Percentiles rank a stretch among this genome's conserved stretches.
phyloP scores from a whole-genome alignment of 148 eudicot species.

The Rhododendron williamsianum region DNA sequence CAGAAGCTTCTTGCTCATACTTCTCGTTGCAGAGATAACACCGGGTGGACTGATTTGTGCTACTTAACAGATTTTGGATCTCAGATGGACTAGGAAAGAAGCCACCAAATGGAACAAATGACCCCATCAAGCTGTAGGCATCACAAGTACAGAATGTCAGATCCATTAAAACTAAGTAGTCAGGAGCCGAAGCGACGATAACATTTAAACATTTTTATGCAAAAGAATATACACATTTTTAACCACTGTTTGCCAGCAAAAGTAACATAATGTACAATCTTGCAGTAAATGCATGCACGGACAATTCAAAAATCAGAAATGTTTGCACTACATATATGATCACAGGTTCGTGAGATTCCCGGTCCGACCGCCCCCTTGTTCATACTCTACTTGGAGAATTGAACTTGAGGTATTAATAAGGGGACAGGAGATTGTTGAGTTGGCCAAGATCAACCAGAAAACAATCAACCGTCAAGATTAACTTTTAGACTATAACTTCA shows the following conservation, averaged over 20 bases:
- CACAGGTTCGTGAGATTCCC: neutral
- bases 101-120: slow-evolving; percentile 97
- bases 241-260: neutral
- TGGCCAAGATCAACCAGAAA: neutral
- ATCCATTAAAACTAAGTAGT: slow-evolving; percentile 19
- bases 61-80: slow-evolving; percentile 26
- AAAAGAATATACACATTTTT: neutral
- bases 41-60: slow-evolving; percentile 30
- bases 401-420: neutral
- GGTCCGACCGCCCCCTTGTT: neutral
- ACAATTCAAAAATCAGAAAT: neutral
- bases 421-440: neutral
- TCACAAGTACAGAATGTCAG: slow-evolving; percentile 42
- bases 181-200: slow-evolving; percentile 20
- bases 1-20: slow-evolving; percentile 57
- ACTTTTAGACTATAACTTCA: neutral
- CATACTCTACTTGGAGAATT: neutral
- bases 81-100: slow-evolving; percentile 75
- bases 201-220: neutral
- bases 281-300: neutral
- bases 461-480: neutral
- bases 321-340: neutral
- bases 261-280: neutral
- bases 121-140: slow-evolving; percentile 80
- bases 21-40: slow-evolving; percentile 62